Evolutionary conservation across 1,284 basidiomycete genomes (phyloP).

Genomic region (Ustilago vetiveriae): DNA sequence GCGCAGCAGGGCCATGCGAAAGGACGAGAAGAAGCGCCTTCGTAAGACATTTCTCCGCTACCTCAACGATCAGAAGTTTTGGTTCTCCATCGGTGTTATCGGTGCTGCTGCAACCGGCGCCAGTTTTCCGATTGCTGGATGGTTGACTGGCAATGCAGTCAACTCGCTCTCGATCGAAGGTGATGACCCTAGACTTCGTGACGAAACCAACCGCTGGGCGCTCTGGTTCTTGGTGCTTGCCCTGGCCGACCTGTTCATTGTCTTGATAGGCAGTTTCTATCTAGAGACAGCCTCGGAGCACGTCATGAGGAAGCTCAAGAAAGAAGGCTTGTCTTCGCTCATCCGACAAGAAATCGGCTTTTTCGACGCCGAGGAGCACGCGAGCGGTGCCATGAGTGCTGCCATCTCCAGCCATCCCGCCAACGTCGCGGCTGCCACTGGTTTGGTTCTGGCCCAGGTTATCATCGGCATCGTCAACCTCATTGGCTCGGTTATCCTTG

Average conservation of each 20-base stretch:
- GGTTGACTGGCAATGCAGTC: conserved; percentile 58
- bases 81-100: conserved; percentile 44
- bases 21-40: conserved; percentile 32
- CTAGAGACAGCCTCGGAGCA: conserved; percentile 61
- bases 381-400: conserved; percentile 68
- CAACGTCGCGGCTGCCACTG: conserved; percentile 67
- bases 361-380: conserved; percentile 64
- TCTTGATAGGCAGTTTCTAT: conserved; percentile 49
- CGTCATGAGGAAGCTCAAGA: conserved; percentile 53
- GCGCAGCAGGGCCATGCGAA: conserved; percentile 18
- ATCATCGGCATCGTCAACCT: conserved; percentile 65
- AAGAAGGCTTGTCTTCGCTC: conserved; percentile 51
- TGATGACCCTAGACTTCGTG: conserved; percentile 32
- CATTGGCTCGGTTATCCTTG: conserved; percentile 67
- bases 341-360: conserved; percentile 64
- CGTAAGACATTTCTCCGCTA: conserved; percentile 35
- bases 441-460: conserved; percentile 68
- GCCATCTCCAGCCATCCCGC: conserved; percentile 65
- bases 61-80: conserved; percentile 39
- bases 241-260: conserved; percentile 44
- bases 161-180: conserved; percentile 52
- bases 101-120: conserved; percentile 58
- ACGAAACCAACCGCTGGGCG: conserved; percentile 45
- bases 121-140: conserved; percentile 67
- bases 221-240: conserved; percentile 61